A percentile compares a stretch with the other conserved stretches of the same genome.
Conservation (phyloP, 2,329 filamentous ascomycete species). For the Cladobotryum protrusum region DNA sequence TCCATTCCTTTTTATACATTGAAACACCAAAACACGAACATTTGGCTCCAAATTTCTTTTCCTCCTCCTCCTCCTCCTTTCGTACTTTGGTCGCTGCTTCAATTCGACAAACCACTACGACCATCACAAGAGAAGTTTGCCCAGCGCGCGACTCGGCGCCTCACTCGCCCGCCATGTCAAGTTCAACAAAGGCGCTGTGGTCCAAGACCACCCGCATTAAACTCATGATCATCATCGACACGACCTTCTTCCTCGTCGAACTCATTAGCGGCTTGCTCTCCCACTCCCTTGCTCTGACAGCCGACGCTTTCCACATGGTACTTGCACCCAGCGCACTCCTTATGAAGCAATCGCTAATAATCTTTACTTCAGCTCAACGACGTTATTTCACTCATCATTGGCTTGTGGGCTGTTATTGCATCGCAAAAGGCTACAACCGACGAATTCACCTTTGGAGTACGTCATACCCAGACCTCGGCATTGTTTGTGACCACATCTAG, state of each 20-base stretch:
- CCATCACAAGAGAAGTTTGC: conserved; percentile 2
- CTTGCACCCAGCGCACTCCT: conserved; percentile 18
- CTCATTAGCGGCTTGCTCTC: conserved; percentile 79
- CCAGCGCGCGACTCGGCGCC: not conserved
- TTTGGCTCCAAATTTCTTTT: not conserved
- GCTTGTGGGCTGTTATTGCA: conserved; percentile 90
- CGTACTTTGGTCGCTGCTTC: too few species aligned
- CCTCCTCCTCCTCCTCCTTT: not conserved
- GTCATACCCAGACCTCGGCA: conserved; percentile 25
- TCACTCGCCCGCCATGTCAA: conserved; percentile 20
- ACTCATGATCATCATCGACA: conserved; percentile 87
- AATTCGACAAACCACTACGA: not conserved
- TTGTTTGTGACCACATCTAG: not conserved
- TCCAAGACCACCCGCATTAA: conserved; percentile 90
- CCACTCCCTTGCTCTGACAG: conserved; percentile 86
- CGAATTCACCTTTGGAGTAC: conserved; percentile 88
- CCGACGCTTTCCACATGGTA: conserved; percentile 98
- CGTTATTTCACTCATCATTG: conserved; percentile 88
- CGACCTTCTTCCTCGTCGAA: conserved; percentile 85
- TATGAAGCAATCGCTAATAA: not conserved
- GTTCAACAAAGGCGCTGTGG: conserved; percentile 60
- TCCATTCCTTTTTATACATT: too few species aligned
- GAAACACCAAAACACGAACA: not conserved
- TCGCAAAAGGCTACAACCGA: conserved; percentile 80
- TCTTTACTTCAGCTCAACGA: conserved; percentile 69